Percentiles rank a stretch among this genome's conserved stretches.
Conservation (phyloP, 177 flowering plant species). For the Tripterygium wilfordii region DNA sequence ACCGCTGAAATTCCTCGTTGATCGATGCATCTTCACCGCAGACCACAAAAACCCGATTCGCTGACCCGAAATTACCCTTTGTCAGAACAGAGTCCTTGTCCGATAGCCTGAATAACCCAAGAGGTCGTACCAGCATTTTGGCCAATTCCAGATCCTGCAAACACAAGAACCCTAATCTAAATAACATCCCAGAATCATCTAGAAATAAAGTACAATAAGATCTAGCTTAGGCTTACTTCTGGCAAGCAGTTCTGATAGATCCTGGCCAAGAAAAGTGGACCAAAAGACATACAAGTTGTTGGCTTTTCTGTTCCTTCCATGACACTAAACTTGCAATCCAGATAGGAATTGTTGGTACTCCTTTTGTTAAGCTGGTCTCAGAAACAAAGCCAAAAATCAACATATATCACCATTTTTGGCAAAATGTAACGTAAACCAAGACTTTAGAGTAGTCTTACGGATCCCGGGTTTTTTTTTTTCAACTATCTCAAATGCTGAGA, state of each 20-base stretch:
- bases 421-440: too few species aligned
- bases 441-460: too few species aligned
- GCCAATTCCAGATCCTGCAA: background rate
- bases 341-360: background rate
- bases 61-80: background rate
- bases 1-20: background rate
- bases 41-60: background rate
- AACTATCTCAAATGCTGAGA: too few species aligned
- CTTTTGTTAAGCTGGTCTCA: background rate
- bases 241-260: background rate
- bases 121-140: background rate
- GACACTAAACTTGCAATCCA: background rate
- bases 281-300: background rate
- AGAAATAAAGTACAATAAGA: background rate
- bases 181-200: background rate
- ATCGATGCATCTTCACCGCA: slow-evolving; percentile 1
- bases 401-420: too few species aligned
- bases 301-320: background rate
- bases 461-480: too few species aligned
- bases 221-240: background rate
- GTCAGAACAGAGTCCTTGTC: background rate
- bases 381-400: background rate
- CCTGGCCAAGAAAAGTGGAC: background rate
- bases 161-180: background rate
- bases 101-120: background rate